Percentiles rank a stretch among this genome's conserved stretches.
Evolutionary conservation across 1,284 basidiomycete species (phyloP).

Genomic region (Marasmius oreades): DNA sequence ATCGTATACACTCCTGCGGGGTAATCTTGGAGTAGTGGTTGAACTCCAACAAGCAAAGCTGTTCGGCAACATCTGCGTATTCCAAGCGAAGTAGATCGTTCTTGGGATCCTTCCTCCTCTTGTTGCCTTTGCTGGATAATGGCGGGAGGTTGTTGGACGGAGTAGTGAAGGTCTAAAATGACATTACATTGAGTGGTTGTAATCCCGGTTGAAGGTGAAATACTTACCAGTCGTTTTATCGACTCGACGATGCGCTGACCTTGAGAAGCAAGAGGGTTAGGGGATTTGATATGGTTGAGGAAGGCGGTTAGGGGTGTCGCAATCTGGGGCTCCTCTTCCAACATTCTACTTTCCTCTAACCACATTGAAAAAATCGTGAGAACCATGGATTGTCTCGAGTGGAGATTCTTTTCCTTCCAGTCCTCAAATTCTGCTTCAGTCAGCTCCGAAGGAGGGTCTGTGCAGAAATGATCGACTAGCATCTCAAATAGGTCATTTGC

Average conservation of each 20-base stretch:
- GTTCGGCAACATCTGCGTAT: slow-evolving; percentile 56
- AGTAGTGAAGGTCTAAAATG: slow-evolving; percentile 17
- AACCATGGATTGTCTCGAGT: slow-evolving; percentile 53
- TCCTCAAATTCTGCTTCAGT: slow-evolving; percentile 50
- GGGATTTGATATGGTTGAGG: slow-evolving; percentile 40
- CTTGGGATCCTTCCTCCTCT: slow-evolving; percentile 42
- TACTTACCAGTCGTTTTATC: slow-evolving; percentile 53
- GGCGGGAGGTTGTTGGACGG: slow-evolving; percentile 25
- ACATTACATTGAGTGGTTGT: slow-evolving; percentile 9
- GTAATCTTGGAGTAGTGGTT: slow-evolving; percentile 55
- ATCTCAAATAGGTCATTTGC: slow-evolving; percentile 65
- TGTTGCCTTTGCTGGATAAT: slow-evolving; percentile 24
- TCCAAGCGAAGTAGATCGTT: slow-evolving; percentile 54
- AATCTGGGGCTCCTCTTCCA: slow-evolving; percentile 63
- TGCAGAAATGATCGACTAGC: slow-evolving; percentile 61
- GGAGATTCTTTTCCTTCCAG: slow-evolving; percentile 63
- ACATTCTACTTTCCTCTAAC: slow-evolving; percentile 55
- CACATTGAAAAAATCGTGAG: slow-evolving; percentile 56
- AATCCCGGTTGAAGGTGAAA: slow-evolving; percentile 7
- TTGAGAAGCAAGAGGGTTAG: slow-evolving; percentile 38
- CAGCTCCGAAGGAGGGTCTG: slow-evolving; percentile 50
- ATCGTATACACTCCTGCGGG: slow-evolving; percentile 58
- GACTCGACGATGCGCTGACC: slow-evolving; percentile 49
- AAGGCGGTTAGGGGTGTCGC: slow-evolving; percentile 55
- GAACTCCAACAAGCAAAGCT: slow-evolving; percentile 58